Conservation (phyloP, 805 yeast genomes). For the Saccharomycopsis sp. region DNA sequence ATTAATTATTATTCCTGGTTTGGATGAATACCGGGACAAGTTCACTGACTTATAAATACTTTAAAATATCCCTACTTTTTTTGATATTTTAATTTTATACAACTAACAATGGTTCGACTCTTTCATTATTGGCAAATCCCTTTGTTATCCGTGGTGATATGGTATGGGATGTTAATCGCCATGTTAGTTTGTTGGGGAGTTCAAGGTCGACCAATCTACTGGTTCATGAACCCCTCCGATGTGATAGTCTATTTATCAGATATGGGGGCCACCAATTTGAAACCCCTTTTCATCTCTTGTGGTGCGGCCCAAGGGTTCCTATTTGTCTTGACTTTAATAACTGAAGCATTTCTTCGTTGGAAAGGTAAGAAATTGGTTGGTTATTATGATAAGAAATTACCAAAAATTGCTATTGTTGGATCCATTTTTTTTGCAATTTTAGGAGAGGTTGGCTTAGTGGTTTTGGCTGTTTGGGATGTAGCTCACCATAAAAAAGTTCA, state of each 20-base stretch:
- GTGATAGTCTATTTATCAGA: constrained; percentile 68
- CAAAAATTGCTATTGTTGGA: constrained; percentile 31
- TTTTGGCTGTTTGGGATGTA: constrained; percentile 68
- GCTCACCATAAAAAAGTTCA: constrained; percentile 27
- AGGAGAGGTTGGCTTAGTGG: constrained; percentile 64
- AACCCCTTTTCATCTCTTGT: constrained; percentile 76
- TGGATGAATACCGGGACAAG: too few species aligned
- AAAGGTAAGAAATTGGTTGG: constrained; percentile 28
- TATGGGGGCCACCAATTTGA: constrained; percentile 77
- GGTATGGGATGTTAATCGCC: constrained; percentile 91
- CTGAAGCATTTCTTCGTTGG: constrained; percentile 55
- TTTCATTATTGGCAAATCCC: constrained; percentile 42
- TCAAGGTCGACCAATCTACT: constrained; percentile 68
- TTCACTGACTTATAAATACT: too few species aligned
- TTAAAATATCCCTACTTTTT: too few species aligned
- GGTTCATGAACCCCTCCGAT: constrained; percentile 37
- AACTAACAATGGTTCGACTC: constrained; percentile 7
- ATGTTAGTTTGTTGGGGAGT: constrained; percentile 68
- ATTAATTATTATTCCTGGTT: too few species aligned
- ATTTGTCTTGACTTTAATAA: constrained; percentile 49
- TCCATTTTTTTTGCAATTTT: constrained; percentile 34
- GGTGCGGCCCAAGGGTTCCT: constrained; percentile 70
- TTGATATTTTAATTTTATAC: too few species aligned
- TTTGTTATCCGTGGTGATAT: constrained; percentile 49
- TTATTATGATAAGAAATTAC: constrained; percentile 20